Evolutionary conservation across 176 grass and related monocot genomes (phyloP).

Genomic region (Aechmea fasciata): DNA sequence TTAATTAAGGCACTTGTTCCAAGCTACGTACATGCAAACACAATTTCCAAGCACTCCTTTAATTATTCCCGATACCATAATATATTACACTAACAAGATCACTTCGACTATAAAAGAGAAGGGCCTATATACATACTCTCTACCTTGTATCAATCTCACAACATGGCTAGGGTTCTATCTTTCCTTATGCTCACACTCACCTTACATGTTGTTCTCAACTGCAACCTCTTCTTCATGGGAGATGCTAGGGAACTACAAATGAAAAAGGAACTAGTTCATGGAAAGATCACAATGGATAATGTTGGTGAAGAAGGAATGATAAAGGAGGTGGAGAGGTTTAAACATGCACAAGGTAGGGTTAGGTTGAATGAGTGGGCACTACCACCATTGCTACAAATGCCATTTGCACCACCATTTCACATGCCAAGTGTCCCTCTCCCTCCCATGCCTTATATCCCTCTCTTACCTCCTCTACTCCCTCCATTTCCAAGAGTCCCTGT

Average conservation of each 20-base stretch:
- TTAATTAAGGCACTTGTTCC: no score
- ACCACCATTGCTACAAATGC: background rate
- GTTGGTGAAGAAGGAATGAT: background rate
- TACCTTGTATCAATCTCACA: background rate
- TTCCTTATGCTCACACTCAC: background rate
- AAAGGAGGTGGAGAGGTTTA: no score
- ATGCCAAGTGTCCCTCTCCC: background rate
- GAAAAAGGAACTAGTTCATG: background rate
- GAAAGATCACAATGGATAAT: background rate
- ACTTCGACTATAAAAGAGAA: no score
- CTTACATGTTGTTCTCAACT: background rate
- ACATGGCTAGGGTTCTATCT: background rate
- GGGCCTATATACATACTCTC: no score
- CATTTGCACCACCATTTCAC: background rate
- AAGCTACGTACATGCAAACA: no score
- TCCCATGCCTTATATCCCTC: background rate
- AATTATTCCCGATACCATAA: no score
- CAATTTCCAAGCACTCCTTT: no score
- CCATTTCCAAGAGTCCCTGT: background rate
- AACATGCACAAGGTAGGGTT: no score
- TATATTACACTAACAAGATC: no score
- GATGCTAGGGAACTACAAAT: background rate
- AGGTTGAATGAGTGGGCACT: no score
- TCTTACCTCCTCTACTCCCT: background rate
- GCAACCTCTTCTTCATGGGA: background rate